Evolutionary conservation across 2,329 filamentous ascomycete species (phyloP).

Genomic region (Chrysosphaeria jannelii): DNA sequence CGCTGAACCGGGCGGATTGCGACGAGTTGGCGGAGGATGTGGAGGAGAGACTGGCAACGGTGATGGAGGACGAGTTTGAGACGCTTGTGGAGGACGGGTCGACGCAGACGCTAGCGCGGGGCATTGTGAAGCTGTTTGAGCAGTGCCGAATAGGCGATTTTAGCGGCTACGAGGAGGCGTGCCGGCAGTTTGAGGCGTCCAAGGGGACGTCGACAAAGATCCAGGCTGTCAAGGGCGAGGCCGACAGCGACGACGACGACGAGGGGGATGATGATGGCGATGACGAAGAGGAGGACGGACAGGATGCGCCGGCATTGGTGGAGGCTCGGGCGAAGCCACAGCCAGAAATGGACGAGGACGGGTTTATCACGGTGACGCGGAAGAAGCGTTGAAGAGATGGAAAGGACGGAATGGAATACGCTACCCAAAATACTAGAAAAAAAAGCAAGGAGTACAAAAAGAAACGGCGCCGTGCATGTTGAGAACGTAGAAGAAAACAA

Average conservation of each 20-base stretch:
- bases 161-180: slow-evolving; percentile 30
- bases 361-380: slow-evolving; percentile 44
- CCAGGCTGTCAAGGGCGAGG: slow-evolving; percentile 23
- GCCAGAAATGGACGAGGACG: slow-evolving; percentile 53
- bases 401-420: neutral
- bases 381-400: slow-evolving; percentile 23
- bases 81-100: slow-evolving; percentile 77
- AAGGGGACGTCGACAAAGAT: slow-evolving; percentile 25
- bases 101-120: slow-evolving; percentile 37
- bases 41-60: slow-evolving; percentile 58
- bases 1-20: slow-evolving; percentile 5
- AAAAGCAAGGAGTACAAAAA: slow-evolving; percentile 1
- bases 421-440: neutral
- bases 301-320: slow-evolving; percentile 30
- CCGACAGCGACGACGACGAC: slow-evolving; percentile 20
- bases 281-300: slow-evolving; percentile 19
- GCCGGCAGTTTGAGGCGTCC: slow-evolving; percentile 27
- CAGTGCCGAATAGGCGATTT: slow-evolving; percentile 36
- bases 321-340: slow-evolving; percentile 28
- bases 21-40: slow-evolving; percentile 43
- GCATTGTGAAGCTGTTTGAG: slow-evolving; percentile 36
- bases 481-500: slow-evolving; percentile 1
- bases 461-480: neutral
- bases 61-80: slow-evolving; percentile 91
- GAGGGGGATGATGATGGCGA: slow-evolving; percentile 26